Evolutionary conservation across 148 eudicot species (phyloP).

Genomic region (Spergularia marina): DNA sequence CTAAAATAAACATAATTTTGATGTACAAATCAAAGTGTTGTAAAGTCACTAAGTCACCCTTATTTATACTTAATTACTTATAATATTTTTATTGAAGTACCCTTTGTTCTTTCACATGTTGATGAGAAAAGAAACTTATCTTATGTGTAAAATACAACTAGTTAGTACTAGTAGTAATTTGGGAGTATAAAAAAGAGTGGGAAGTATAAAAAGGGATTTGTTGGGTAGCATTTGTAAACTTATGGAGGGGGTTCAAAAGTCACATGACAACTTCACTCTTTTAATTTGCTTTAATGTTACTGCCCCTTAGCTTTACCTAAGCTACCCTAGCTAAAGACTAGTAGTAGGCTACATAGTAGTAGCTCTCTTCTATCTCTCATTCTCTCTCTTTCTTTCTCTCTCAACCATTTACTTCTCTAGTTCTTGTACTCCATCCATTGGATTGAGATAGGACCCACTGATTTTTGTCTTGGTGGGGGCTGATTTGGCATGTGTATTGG

Average conservation of each 20-base stretch:
- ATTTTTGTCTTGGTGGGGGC: neutral
- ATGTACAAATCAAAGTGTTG: no score
- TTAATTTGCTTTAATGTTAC: slow-evolving; percentile 10
- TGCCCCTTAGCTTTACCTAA: neutral
- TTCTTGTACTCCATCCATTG: slow-evolving; percentile 26
- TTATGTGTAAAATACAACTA: no score
- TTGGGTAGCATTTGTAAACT: slow-evolving; percentile 36
- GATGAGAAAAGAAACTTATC: no score
- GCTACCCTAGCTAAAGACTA: neutral
- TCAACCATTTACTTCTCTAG: slow-evolving; percentile 20
- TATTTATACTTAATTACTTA: no score
- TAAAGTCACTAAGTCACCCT: no score
- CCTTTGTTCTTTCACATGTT: no score
- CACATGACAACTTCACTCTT: slow-evolving; percentile 34
- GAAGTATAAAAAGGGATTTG: slow-evolving; percentile 27
- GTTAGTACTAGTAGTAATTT: neutral
- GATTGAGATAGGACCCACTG: neutral
- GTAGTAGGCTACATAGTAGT: neutral
- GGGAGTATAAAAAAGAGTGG: neutral
- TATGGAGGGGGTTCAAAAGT: slow-evolving; percentile 28
- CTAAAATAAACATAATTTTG: no score
- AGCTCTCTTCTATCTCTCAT: neutral
- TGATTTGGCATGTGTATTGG: neutral
- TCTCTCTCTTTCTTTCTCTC: slow-evolving; percentile 3
- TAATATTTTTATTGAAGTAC: no score